Evolutionary conservation across 305 asterid genomes (phyloP), one percentile per base, ranked within the genome.

Genomic region (Salvia sclarea): DNA sequence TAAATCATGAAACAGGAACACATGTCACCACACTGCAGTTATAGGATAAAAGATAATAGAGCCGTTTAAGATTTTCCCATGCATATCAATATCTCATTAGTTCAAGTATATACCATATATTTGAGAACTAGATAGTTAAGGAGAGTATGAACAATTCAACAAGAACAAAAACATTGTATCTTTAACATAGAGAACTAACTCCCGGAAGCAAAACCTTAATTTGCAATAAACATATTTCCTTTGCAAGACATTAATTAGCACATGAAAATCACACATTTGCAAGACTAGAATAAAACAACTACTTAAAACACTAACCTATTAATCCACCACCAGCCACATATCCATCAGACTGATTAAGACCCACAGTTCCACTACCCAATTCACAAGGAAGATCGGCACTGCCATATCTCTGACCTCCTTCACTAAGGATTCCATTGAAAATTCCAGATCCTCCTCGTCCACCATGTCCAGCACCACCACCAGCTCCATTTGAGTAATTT

Each of bases 401-500:
- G 70, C 98, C 97, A 79, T 93, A 93, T 77, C 70, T 82, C 73
- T 70, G 82, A 74, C 98, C 98, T 59, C 98, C 98, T 76, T 84
- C 85, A 78, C 90, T 87, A 75, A 83, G 68, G 68, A 78, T 76
- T 73, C 98, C 98, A 61, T 78, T 81, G 82, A 45, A 90, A 79
- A 80, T 74, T 67, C 97, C 98, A 37, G 96, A 84, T 16, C 98
- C 97, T 60, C 98, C 98, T 84, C 78, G 79, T 72, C 98, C 98
- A 68, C 98, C 98, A 83, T 93, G 98, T 69, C 98, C 98, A 69
- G 98, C 98, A 56, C 98, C 98, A 55, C 92, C 89, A 67, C 97
- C 96, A 74, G 95, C 96, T 55, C 97, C 98, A 68, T 84, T 82
- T 52, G 97, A 88, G 82, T 90, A 93, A 76, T 90, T 93, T 75